Base-by-base conservation (phyloP, 306 rosid genomes). In the Acacia acuminata region DNA sequence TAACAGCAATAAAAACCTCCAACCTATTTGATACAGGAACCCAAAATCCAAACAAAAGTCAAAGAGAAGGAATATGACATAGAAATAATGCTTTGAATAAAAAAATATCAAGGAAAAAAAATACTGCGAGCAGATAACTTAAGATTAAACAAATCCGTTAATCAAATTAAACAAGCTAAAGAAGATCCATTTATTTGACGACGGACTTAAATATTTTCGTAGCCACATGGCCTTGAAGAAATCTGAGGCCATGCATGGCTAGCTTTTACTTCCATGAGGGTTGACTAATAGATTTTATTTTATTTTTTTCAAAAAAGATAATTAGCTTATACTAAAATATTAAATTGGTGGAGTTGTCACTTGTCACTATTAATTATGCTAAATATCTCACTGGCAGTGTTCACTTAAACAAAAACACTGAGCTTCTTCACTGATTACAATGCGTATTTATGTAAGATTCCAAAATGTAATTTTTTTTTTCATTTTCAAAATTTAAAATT, bases 401-500 rank as follows among this genome's bases (percentile, higher is more conserved):
- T 40, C 45, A 22, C 32, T 11, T 70, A 70, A 70, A 70, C 34
- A 19, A 70, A 20, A 70, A 40, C 34, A 71, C 40, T 19, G 55
- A 71, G 76, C 11, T 44, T 44, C 56, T 44, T 22, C 40, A 8
- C 56, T 71, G 76, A 71, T 15, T 14, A 71, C 22, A 25, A 71
- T 22, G 76, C 76, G 44, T 71, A 44, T 71, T 71, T 44, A 71
- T 71, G 58, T 45, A 45, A 71, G 76, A 71, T 71, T 71, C 76
- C 76, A 3, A 44, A 44, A 70, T 40, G 51, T 2, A 40, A 3
- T 10, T 40, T 68, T 68, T 38, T 3, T 68, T 3, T 1, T 24
- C 47, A 0, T 61, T 10, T 17, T 56, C 13, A 38, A 38, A 34
- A 67, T 7, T 14, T 17, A 40, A 68, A 68, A 17, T 3, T 19